Conservation (phyloP, 495 filamentous ascomycete species). For the Penicillium chermesinum region DNA sequence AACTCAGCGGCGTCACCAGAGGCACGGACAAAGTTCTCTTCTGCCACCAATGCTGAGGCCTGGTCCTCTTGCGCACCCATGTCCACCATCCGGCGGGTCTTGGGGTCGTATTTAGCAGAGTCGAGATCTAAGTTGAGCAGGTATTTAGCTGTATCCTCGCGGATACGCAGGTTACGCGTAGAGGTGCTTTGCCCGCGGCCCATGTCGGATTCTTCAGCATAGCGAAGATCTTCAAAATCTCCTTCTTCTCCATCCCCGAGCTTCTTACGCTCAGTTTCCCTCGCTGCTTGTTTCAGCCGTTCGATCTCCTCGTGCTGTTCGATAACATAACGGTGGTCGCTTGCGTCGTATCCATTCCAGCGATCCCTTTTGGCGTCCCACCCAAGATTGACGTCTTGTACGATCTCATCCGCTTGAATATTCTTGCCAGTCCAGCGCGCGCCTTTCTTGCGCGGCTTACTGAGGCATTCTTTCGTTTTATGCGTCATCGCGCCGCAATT, state of each 20-base stretch:
- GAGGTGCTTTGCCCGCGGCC: slow-evolving; percentile 81
- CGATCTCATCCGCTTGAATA: slow-evolving; percentile 87
- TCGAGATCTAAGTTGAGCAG: slow-evolving; percentile 90
- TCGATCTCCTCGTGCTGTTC: slow-evolving; percentile 86
- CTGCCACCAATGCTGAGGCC: slow-evolving; percentile 82
- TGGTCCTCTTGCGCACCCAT: slow-evolving; percentile 76
- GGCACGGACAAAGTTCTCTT: slow-evolving; percentile 86
- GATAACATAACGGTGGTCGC: slow-evolving; percentile 77
- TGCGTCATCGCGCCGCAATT: slow-evolving; percentile 98
- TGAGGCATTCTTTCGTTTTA: slow-evolving; percentile 89
- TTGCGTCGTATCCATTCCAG: slow-evolving; percentile 94
- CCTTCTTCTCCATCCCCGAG: slow-evolving; percentile 50
- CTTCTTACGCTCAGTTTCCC: slow-evolving; percentile 39
- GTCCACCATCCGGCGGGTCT: slow-evolving; percentile 91
- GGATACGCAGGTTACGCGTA: slow-evolving; percentile 84
- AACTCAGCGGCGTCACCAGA: slow-evolving; percentile 95
- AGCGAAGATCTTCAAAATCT: slow-evolving; percentile 65
- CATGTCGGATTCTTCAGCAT: slow-evolving; percentile 97
- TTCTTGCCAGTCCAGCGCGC: slow-evolving; percentile 90
- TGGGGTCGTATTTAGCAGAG: slow-evolving; percentile 96
- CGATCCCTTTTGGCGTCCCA: slow-evolving; percentile 99
- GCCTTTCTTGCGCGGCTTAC: slow-evolving; percentile 81
- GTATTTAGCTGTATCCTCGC: slow-evolving; percentile 99
- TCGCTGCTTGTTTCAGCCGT: slow-evolving; percentile 61
- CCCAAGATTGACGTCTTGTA: slow-evolving; percentile 76